A percentile compares a stretch with the other conserved stretches of the same genome.
Conservation (phyloP, 768 basidiomycete genomes). For the Xerocomus brunneocitrinus region DNA sequence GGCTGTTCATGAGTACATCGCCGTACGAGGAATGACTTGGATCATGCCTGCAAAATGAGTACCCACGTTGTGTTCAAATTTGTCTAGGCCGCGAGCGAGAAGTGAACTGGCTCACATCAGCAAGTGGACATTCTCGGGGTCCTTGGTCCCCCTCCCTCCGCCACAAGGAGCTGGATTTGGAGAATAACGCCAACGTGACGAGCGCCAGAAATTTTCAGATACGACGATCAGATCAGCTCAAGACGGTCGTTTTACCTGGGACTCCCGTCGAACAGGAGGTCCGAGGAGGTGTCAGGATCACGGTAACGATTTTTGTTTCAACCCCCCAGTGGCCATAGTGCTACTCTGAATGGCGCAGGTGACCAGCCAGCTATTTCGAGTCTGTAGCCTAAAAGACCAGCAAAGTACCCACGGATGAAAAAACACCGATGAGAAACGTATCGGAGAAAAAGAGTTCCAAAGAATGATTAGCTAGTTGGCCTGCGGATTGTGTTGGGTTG, state of each 20-base stretch:
- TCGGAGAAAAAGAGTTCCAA: slow-evolving; percentile 11
- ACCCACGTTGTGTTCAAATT: slow-evolving; percentile 17
- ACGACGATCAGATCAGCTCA: slow-evolving; percentile 5
- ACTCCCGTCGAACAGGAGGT: slow-evolving; percentile 12
- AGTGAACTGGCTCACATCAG: slow-evolving; percentile 21
- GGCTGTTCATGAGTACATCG: slow-evolving; percentile 9
- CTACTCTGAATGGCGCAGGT: slow-evolving; percentile 9
- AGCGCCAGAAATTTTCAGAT: slow-evolving; percentile 14
- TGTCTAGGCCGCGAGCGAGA: background rate
- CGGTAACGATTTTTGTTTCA: slow-evolving; percentile 2
- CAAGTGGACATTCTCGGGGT: slow-evolving; percentile 21
- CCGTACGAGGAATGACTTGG: slow-evolving; percentile 4
- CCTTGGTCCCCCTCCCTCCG: slow-evolving; percentile 11
- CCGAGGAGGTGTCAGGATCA: slow-evolving; percentile 19
- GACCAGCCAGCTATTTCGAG: slow-evolving; percentile 12
- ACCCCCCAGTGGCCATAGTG: slow-evolving; percentile 9
- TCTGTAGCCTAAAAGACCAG: slow-evolving; percentile 8
- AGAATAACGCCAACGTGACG: slow-evolving; percentile 17
- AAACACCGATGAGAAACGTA: slow-evolving; percentile 22
- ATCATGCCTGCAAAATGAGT: background rate
- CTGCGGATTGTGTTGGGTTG: slow-evolving; percentile 23
- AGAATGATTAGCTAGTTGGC: background rate
- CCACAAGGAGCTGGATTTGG: slow-evolving; percentile 12
- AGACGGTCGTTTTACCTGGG: slow-evolving; percentile 9
- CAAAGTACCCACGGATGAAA: slow-evolving; percentile 10